Evolutionary conservation across 2,329 filamentous ascomycete genomes (phyloP), one percentile per base, ranked within the genome.

Genomic region (Whalleya microplaca): DNA sequence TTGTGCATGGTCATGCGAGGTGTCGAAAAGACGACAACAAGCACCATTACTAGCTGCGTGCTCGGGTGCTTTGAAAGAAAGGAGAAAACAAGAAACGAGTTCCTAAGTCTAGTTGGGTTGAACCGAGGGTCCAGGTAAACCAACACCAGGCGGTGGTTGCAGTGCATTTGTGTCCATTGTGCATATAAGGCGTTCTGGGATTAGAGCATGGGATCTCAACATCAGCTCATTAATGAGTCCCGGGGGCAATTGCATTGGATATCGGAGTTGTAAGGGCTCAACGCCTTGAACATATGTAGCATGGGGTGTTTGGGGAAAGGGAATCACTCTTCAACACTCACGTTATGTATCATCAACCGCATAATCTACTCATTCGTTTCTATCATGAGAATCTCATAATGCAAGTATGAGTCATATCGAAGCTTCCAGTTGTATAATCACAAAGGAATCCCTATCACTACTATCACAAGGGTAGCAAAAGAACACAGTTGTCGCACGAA

Each of bases 1-100:
- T 80, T 98, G 45, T 99, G 95, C 80, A 99, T 98, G 94, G 92
- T 96, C 16, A 98, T 97, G 93, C 86, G 95, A 45, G 95, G 95
- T n/a, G 94, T 99, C 9, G 86, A 97, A 72, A 97, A 99, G 81
- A 92, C 92, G 0, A 85, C 83, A 41, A 88, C 90, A 48, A 89
- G 85, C 18, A 98, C 95, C 6, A 95, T 96, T 40, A 99, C 95
- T 18, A 97, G 92, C 78, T 98, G 94, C 73, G 96, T 99, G 76
- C 84, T 98, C n/a, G 95, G 95, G 41, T 93, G 92, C 69, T 96
- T 99, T 81, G 88, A 96, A 71, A 88, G 88, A 58, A 92, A 91
- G 67, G 91, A 92, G 59, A 97, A 96, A 82, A 97, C 94, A 10
- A 83, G 95, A 67, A 96, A 96, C 72, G 95, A 99, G 75, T 99